Evolutionary conservation across 805 yeast species (phyloP).

Genomic region (Yamadazyma laniorum): DNA sequence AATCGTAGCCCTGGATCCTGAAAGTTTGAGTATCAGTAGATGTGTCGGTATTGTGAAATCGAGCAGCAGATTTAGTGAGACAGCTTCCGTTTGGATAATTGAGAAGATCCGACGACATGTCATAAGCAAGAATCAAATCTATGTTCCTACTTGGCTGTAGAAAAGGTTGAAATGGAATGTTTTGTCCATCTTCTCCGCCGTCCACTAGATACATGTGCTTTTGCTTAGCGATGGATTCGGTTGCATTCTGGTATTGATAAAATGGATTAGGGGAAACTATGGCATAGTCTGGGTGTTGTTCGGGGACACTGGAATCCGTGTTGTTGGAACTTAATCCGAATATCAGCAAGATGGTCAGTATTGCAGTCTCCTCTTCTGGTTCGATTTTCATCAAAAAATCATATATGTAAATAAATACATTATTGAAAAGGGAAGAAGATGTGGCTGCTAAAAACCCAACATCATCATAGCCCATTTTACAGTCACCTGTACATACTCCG

Average conservation of each 20-base stretch:
- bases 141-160: slow-evolving; percentile 32
- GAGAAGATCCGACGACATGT: slow-evolving; percentile 48
- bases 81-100: slow-evolving; percentile 64
- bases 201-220: slow-evolving; percentile 36
- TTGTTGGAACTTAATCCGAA: slow-evolving; percentile 37
- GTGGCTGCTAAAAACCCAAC: slow-evolving; percentile 61
- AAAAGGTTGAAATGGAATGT: slow-evolving; percentile 47
- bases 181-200: slow-evolving; percentile 52
- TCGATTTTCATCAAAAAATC: slow-evolving; percentile 31
- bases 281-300: slow-evolving; percentile 56
- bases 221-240: slow-evolving; percentile 3
- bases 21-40: neutral
- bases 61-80: slow-evolving; percentile 35
- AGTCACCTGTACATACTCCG: slow-evolving; percentile 40
- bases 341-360: slow-evolving; percentile 36
- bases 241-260: slow-evolving; percentile 22
- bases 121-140: slow-evolving; percentile 42
- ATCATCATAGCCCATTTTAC: slow-evolving; percentile 56
- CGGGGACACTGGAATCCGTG: slow-evolving; percentile 3
- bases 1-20: neutral
- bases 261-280: slow-evolving; percentile 64
- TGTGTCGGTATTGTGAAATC: slow-evolving; percentile 24
- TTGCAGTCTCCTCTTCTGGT: slow-evolving; percentile 30
- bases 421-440: slow-evolving; percentile 62
- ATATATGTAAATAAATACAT: slow-evolving; percentile 50